Evolutionary conservation across 345 rosid genomes (phyloP).

Genomic region (Eucalyptus erythrocorys): DNA sequence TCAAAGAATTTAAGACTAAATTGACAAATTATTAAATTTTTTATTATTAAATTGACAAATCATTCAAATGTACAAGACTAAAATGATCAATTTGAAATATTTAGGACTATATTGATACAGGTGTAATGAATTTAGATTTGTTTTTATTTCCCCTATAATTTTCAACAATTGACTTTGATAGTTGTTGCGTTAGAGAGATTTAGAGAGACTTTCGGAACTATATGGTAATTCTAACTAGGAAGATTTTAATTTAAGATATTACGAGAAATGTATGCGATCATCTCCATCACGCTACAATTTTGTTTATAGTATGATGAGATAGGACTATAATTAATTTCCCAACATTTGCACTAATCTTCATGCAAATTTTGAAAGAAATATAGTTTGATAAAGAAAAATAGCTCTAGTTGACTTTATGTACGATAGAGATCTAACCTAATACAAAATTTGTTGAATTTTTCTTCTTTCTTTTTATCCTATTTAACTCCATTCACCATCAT

Average conservation of each 20-base stretch:
- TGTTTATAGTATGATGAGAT: not conserved
- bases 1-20: not conserved
- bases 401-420: not conserved
- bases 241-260: not conserved
- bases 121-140: not conserved
- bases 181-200: not conserved
- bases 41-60: not conserved
- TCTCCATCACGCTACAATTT: not conserved
- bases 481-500: no score
- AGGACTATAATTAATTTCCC: not conserved
- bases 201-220: not conserved
- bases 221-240: not conserved
- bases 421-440: not conserved
- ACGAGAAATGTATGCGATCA: not conserved
- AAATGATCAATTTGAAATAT: not conserved
- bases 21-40: no score
- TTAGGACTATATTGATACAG: fast-evolving
- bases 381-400: not conserved
- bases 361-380: not conserved
- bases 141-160: not conserved
- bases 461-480: no score
- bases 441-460: not conserved
- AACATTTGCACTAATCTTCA: not conserved
- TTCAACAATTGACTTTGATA: fast-evolving
- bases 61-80: not conserved